phyloP scores from a whole-genome alignment of 306 rosid species.

The Pachyrhizus erosus region DNA sequence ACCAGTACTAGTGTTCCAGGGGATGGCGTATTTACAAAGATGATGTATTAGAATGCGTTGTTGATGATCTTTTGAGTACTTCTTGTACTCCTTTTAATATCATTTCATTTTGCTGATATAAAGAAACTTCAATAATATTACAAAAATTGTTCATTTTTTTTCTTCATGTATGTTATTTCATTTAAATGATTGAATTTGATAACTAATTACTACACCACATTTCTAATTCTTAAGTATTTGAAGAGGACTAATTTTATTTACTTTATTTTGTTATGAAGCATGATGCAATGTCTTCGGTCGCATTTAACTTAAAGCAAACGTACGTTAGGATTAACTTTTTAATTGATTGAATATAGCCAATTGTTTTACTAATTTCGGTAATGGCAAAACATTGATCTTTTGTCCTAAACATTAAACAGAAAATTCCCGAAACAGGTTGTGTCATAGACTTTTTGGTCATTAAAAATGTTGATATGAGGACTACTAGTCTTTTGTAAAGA shows the following conservation, averaged over 20 bases:
- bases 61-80: neutral
- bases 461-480: neutral
- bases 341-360: neutral
- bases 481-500: neutral
- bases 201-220: neutral
- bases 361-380: constrained; percentile 8
- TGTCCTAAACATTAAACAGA: neutral
- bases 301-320: neutral
- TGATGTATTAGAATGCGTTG: neutral
- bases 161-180: neutral
- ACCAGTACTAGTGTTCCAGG: neutral
- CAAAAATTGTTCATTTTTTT: neutral
- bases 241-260: neutral
- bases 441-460: constrained; percentile 11
- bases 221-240: neutral
- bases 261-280: neutral
- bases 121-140: neutral
- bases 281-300: neutral
- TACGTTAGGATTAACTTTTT: neutral
- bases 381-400: neutral
- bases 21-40: neutral
- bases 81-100: neutral
- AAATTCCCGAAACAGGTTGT: constrained; percentile 1
- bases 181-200: neutral
- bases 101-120: neutral